Percentiles rank a stretch among this genome's conserved stretches.
Conservation (phyloP, 2,329 filamentous ascomycete species). For the Byssoonygena ceratinophila region DNA sequence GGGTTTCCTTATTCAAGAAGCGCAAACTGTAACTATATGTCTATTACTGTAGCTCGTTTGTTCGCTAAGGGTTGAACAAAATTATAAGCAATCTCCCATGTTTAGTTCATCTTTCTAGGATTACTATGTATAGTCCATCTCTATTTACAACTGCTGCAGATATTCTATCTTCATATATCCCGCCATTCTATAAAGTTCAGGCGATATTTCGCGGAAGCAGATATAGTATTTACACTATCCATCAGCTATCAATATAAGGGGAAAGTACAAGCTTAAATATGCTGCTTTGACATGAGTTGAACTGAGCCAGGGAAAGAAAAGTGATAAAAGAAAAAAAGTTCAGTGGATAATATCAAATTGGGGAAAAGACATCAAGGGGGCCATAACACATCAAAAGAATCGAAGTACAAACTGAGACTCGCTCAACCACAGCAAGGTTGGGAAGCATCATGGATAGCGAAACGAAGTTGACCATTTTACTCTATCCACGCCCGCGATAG, state of each 20-base stretch:
- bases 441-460: not conserved
- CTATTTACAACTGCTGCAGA: conserved; percentile 1
- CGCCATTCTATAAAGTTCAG: not conserved
- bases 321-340: not conserved
- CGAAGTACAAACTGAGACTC: conserved; percentile 5
- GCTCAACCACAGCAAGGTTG: conserved; percentile 5
- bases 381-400: conserved; percentile 11
- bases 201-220: conserved; percentile 2
- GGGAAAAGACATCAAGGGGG: not conserved
- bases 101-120: not conserved
- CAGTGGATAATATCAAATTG: not conserved
- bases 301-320: not conserved
- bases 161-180: not conserved
- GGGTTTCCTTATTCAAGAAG: not conserved
- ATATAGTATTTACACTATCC: conserved; percentile 11
- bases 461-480: not conserved
- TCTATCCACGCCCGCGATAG: not conserved
- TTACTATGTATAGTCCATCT: not conserved
- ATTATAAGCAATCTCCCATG: conserved; percentile 3
- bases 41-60: not conserved
- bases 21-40: conserved; percentile 4
- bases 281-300: conserved; percentile 5
- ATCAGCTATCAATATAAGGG: conserved; percentile 9
- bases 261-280: conserved; percentile 9
- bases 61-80: not conserved